phyloP scores from a whole-genome alignment of 1,284 basidiomycete genomes.

The Golubevia sp. region DNA sequence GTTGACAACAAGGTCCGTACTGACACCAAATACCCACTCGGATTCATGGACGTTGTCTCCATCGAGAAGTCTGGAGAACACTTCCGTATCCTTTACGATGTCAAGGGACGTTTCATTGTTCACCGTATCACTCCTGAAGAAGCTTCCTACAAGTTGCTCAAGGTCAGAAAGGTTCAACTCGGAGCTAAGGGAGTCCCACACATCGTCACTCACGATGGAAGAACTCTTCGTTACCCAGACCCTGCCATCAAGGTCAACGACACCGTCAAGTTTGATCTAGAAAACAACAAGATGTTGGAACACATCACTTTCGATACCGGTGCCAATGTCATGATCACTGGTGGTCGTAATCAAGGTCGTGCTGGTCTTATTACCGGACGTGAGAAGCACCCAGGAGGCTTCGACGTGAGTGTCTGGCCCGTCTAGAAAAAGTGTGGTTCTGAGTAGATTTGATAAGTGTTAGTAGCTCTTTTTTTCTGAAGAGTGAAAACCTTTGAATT shows the following conservation, averaged over 20 bases:
- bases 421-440: neutral
- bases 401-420: constrained; percentile 71
- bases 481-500: neutral
- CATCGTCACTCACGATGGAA: constrained; percentile 98
- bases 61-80: constrained; percentile 99
- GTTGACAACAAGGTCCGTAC: constrained; percentile 99
- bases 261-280: constrained; percentile 95
- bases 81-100: constrained; percentile 98
- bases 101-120: constrained; percentile 99
- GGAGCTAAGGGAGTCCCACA: constrained; percentile 93
- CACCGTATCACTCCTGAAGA: constrained; percentile 99
- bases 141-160: constrained; percentile 96
- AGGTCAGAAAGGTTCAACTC: constrained; percentile 89
- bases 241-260: constrained; percentile 95
- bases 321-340: constrained; percentile 96
- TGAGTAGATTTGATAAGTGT: neutral
- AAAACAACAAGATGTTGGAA: constrained; percentile 91
- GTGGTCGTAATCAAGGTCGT: constrained; percentile 99
- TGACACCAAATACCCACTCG: constrained; percentile 93
- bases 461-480: neutral
- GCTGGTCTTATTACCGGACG: constrained; percentile 91
- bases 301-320: constrained; percentile 96
- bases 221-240: constrained; percentile 99
- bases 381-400: constrained; percentile 96
- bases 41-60: constrained; percentile 96